phyloP scores from a whole-genome alignment of 306 rosid genomes.

The Ammopiptanthus mongolicus region DNA sequence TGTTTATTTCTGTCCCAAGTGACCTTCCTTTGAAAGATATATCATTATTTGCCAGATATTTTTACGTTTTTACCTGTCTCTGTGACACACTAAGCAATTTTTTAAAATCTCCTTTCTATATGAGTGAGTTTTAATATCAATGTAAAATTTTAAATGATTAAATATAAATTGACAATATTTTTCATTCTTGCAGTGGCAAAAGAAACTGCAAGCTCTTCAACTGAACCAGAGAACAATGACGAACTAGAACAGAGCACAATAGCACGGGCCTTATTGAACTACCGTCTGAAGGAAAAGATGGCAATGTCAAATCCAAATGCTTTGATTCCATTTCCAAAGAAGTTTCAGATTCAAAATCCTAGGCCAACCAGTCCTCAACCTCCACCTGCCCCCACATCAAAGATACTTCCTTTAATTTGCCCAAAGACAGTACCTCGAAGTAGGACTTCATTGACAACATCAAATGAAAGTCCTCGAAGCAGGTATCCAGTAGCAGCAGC shows the following conservation, averaged over 20 bases:
- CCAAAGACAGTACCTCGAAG: constrained; percentile 49
- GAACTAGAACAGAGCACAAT: constrained; percentile 94
- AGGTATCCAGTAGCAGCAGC: constrained; percentile 33
- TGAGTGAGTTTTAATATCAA: background rate
- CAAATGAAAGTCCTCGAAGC: constrained; percentile 35
- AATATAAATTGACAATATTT: constrained; percentile 10
- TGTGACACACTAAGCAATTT: background rate
- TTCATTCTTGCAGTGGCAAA: constrained; percentile 70
- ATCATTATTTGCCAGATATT: background rate
- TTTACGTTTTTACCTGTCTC: constrained; percentile 1
- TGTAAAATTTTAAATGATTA: background rate
- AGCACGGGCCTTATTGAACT: constrained; percentile 77
- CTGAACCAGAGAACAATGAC: constrained; percentile 80
- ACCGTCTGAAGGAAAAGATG: constrained; percentile 78
- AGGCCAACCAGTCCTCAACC: constrained; percentile 94
- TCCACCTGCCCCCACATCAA: constrained; percentile 61
- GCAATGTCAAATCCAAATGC: constrained; percentile 63
- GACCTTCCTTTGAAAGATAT: background rate
- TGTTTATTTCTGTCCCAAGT: background rate
- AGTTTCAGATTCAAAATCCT: constrained; percentile 57
- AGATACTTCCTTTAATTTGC: constrained; percentile 86
- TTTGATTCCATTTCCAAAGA: constrained; percentile 65
- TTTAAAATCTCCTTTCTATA: background rate
- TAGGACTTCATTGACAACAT: constrained; percentile 30
- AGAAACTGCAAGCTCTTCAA: constrained; percentile 80